Conservation (phyloP, 306 rosid species). For the Medicago lupulina region DNA sequence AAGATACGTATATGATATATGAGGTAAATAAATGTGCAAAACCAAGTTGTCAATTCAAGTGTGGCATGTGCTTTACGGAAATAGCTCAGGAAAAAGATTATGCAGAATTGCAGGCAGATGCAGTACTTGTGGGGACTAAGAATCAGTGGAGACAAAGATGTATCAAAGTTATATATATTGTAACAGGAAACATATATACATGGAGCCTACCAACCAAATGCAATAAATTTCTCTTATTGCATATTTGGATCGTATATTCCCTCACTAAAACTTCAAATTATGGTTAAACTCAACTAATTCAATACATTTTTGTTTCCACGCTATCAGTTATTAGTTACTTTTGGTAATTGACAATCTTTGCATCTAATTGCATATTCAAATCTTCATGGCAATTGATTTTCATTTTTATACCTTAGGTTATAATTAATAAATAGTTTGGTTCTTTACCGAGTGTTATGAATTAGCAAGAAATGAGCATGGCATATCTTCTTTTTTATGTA, state of each 20-base stretch:
- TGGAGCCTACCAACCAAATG: conserved; percentile 22
- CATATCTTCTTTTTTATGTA: too few species aligned
- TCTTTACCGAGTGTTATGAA: background rate
- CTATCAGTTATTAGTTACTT: conserved; percentile 38
- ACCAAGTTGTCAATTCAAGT: conserved; percentile 30
- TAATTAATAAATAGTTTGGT: background rate
- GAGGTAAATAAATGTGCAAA: conserved; percentile 24
- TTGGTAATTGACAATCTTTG: conserved; percentile 23
- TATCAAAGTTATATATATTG: conserved; percentile 1
- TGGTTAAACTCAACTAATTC: conserved; percentile 29
- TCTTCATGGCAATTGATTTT: conserved; percentile 39
- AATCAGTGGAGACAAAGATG: conserved; percentile 42
- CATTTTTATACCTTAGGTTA: background rate
- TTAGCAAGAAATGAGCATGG: too few species aligned
- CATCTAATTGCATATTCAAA: background rate
- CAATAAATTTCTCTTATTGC: conserved; percentile 27
- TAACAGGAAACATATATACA: background rate
- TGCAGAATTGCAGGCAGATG: conserved; percentile 33
- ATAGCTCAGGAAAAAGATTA: conserved; percentile 3
- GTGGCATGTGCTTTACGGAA: conserved; percentile 41
- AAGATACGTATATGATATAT: conserved; percentile 14
- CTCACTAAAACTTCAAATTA: conserved; percentile 27
- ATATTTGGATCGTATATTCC: conserved; percentile 24
- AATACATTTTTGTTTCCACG: background rate
- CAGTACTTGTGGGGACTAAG: conserved; percentile 40